Evolutionary conservation across 139 green algal genomes (phyloP).

Genomic region (Haematococcus sp.): DNA sequence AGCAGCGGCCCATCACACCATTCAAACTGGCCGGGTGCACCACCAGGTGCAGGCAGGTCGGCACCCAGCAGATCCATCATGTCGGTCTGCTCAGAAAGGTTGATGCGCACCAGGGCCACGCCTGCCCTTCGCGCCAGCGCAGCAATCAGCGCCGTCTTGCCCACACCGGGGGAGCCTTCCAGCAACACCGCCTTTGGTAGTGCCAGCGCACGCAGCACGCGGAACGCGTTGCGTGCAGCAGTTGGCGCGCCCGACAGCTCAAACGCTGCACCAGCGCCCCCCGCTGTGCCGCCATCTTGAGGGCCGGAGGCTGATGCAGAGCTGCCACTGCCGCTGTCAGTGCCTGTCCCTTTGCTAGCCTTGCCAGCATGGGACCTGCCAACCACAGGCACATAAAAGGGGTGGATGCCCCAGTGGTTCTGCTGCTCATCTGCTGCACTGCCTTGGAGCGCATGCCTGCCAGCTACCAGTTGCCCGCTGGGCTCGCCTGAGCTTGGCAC

Average conservation of each 20-base stretch:
- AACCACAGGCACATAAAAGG: slow-evolving; percentile 67
- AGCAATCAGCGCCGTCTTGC: slow-evolving; percentile 92
- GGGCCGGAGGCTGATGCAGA: not conserved
- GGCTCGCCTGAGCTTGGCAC: no score
- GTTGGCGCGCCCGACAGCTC: slow-evolving; percentile 82
- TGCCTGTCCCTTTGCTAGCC: no score
- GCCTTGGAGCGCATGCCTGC: not conserved
- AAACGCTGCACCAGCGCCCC: slow-evolving; percentile 53
- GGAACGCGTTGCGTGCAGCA: slow-evolving; percentile 82
- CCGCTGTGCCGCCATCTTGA: not conserved
- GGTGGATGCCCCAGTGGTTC: slow-evolving; percentile 68
- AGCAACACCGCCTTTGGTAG: slow-evolving; percentile 86
- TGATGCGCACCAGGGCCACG: slow-evolving; percentile 84
- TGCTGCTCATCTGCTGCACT: not conserved
- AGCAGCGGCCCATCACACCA: slow-evolving; percentile 96
- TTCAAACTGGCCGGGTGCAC: slow-evolving; percentile 81
- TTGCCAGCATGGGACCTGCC: no score
- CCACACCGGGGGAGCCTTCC: slow-evolving; percentile 94
- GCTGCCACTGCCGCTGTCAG: no score
- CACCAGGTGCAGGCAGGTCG: slow-evolving; percentile 86
- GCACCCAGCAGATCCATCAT: slow-evolving; percentile 99
- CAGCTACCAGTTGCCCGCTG: no score
- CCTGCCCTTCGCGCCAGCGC: slow-evolving; percentile 75
- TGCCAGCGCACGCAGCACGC: slow-evolving; percentile 89
- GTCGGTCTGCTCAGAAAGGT: slow-evolving; percentile 96